Evolutionary conservation across 768 basidiomycete species (phyloP), one percentile per base, ranked within the genome.

Genomic region (Russula sp.): DNA sequence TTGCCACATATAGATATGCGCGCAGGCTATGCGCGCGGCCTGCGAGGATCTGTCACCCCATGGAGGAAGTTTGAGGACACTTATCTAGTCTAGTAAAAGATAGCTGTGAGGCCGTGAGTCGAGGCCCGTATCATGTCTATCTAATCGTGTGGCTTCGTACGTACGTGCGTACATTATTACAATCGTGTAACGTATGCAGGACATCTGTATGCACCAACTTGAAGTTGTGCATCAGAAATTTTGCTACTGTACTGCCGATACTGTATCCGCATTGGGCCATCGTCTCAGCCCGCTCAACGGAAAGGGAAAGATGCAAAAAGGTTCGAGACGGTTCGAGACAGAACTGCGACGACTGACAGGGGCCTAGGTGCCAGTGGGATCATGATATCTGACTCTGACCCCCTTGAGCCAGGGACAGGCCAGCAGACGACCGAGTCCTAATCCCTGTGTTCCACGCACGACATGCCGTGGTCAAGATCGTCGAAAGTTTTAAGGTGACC

Each of bases 141-240:
- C 62, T 54, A 22, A 44, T 54, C 62, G 57, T 63, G 62, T 37
- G 62, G 40, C 10, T 16, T 53, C 56, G 62, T 58, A 58, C 62
- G 62, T 63, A 63, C 47, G 39, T 58, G n/a, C 14, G 50, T 20
- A 47, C 47, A 13, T 18, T 49, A 35, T 58, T 37, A 40, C 35
- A 8, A 45, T 56, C 8, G n/a, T 57, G 44, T 27, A 47, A 44
- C 34, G 55, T 42, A 59, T 37, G 47, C 31, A 59, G 10, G n/a
- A 20, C 48, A 47, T 55, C 34, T 39, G 18, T 61, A 47, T 52
- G 8, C 54, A n/a, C 52, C 10, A 18, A 27, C 22, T 27, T 27
- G 22, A 27, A 57, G 42, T 57, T 39, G 42, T 58, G 44, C 56
- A 37, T 31, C 6, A 56, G 50, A 51, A 62, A 31, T 32, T 13